Evolutionary conservation across 2,329 filamentous ascomycete genomes (phyloP), one percentile per base, ranked within the genome.

Genomic region (Laburnicola sp.): DNA sequence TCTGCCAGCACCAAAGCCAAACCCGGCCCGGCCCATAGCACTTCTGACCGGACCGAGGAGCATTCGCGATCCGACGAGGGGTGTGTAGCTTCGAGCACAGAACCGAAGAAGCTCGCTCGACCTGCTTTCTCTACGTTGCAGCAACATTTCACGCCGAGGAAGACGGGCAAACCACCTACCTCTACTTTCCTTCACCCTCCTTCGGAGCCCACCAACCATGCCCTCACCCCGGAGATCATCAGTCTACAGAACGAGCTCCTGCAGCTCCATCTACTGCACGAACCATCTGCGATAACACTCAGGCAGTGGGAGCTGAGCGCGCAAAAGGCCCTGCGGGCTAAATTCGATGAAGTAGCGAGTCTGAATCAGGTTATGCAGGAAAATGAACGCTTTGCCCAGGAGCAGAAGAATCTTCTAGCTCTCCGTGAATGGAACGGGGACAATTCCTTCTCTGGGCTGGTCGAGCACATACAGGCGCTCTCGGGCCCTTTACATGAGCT

Each of bases 91-190:
- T 30, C 25, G 4, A 61, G 56, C 21, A 65, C 69, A 36, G 69
- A 66, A 22, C 30, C 54, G 2, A 64, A 59, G 42, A 67, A 62
- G 40, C 52, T 45, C 28, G 51, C 45, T 31, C 62, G 66, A 22
- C 71, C 71, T 31, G 68, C 68, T 1, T 75, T 75, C 45, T 67
- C 63, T 11, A 75, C 70, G 1, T 48, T 74, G 27, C 72, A 75
- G 51, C 72, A 74, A 49, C 71, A 74, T 53, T 75, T 72, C 36
- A 73, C 72, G 3, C 72, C 72, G 30, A 68, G 65, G 16, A 74
- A 74, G 43, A 49, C 57, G 10, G 56, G 57, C 23, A 72, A 73
- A 59, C 68, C 70, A 41, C 64, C 69, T 16, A 72, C 68, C 2
- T 64, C 70, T 7, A 62, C 64, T 2, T 73, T 73, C 30, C 55